Base-by-base conservation (phyloP, 805 yeast genomes). In the Brettanomyces naardenensis region DNA sequence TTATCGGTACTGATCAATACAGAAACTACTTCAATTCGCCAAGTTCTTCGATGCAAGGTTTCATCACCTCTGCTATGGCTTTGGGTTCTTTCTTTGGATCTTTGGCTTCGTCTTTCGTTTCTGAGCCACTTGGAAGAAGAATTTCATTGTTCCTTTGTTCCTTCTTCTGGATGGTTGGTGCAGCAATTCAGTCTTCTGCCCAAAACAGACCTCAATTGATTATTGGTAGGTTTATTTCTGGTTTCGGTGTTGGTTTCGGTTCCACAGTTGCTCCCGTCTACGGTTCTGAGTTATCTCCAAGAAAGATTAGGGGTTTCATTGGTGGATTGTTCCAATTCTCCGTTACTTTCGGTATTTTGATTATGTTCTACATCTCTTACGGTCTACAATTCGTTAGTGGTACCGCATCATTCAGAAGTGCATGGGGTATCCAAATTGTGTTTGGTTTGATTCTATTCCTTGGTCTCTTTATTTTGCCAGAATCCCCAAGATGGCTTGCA, bases 251-350 rank as follows among this genome's bases (percentile, higher is more conserved):
- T 20, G 96, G 96, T 3, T 63, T 87, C 38, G 64, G 87, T 33
- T 78, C 89, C 19, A 80, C 94, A 6, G 80, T 87, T 44, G 89
- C 87, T 9, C 95, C 95, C 1, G 78, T 85, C 36, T 87, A 85
- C 59, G 95, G 86, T 56, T 78, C 89, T 35, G 96, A 87, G 54
- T 84, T 88, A 34, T 77, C 89, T 5, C 95, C 95, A 1, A 81
- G 88, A 19, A 84, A 84, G 51, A 84, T 83, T 47, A 70, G 95
- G 52, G 95, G 95, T 2, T 73, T 76, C 51, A 65, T 86, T 37
- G 95, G 90, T 3, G 84, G 95, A 54, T 81, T 86, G 26, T 31
- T 31, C 34, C 94, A 87, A 54, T 88, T 86, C 59, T 80, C 94
- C 0, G 94, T 95, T 9, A 87, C 86, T 60, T 77, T 87, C 31